phyloP scores from a whole-genome alignment of 352 stramenopile genomes.

The Phytopythium chamaehyphon region DNA sequence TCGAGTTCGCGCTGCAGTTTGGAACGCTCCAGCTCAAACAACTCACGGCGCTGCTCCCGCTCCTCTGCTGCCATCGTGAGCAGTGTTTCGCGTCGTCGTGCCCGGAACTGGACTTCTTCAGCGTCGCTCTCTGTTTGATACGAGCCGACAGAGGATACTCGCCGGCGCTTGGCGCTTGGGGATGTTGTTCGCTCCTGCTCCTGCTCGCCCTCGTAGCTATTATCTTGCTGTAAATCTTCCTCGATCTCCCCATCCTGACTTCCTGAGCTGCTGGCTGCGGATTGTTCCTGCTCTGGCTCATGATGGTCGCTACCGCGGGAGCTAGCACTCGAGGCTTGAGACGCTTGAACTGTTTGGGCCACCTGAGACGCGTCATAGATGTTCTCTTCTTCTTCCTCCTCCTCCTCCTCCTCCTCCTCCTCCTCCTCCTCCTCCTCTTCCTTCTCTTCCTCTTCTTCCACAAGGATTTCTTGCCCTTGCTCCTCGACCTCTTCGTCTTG shows the following conservation, averaged over 20 bases:
- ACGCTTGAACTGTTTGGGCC: too few relatives aligned
- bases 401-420: not conserved
- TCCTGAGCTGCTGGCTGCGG: not conserved
- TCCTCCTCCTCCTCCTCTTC: slow-evolving; percentile 1
- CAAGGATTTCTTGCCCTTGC: too few relatives aligned
- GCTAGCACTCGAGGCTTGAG: too few relatives aligned
- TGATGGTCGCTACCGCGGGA: not conserved
- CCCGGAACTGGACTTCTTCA: not conserved
- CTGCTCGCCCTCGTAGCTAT: slow-evolving; percentile 8
- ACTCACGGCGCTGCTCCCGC: slow-evolving; percentile 25
- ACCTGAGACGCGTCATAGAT: too few relatives aligned
- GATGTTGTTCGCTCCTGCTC: not conserved
- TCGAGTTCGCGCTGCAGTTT: slow-evolving; percentile 41
- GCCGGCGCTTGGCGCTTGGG: slow-evolving; percentile 5
- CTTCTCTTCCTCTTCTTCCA: slow-evolving; percentile 1
- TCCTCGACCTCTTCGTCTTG: not conserved
- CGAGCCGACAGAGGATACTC: slow-evolving; percentile 5
- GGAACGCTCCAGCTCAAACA: slow-evolving; percentile 45
- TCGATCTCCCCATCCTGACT: slow-evolving; percentile 7
- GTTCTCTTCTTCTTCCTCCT: not conserved
- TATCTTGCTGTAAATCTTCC: slow-evolving; percentile 3
- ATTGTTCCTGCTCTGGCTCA: not conserved
- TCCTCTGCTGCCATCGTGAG: slow-evolving; percentile 21
- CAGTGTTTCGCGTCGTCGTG: slow-evolving; percentile 3
- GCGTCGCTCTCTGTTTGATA: not conserved